phyloP scores from a whole-genome alignment of 352 stramenopile species.

The Phytophthora pisi region DNA sequence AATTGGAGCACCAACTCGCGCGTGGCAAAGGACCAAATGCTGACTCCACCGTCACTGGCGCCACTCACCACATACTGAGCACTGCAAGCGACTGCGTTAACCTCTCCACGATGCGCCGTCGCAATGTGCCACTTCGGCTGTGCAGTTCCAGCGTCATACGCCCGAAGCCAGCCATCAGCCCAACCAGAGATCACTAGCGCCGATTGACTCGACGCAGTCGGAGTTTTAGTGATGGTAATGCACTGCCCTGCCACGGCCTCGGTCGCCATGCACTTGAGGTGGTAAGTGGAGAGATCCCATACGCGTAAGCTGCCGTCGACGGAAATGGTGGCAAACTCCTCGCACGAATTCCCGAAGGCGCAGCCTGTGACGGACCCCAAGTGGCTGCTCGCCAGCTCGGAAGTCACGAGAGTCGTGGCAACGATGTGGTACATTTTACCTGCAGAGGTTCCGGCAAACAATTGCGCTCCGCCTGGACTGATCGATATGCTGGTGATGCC shows the following conservation, averaged over 20 bases:
- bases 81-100: constrained; percentile 74
- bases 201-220: constrained; percentile 10
- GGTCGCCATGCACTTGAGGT: constrained; percentile 70
- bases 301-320: constrained; percentile 71
- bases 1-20: constrained; percentile 92
- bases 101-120: constrained; percentile 83
- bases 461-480: constrained; percentile 48
- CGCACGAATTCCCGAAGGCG: constrained; percentile 59
- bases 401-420: constrained; percentile 51
- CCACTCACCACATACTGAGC: constrained; percentile 82
- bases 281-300: constrained; percentile 73
- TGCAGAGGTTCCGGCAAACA: constrained; percentile 75
- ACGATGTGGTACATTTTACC: constrained; percentile 78
- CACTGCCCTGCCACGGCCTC: constrained; percentile 59
- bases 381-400: constrained; percentile 71
- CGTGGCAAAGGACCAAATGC: constrained; percentile 86
- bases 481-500: constrained; percentile 81
- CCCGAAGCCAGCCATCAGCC: constrained; percentile 77
- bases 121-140: constrained; percentile 87
- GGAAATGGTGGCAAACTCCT: constrained; percentile 76
- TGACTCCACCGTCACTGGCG: constrained; percentile 85
- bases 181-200: constrained; percentile 65
- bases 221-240: constrained; percentile 42
- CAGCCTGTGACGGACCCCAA: constrained; percentile 65
- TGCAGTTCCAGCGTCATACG: constrained; percentile 54